Evolutionary conservation across 1,139 yeast species (phyloP).

Genomic region (Tardiomyces depauwii): DNA sequence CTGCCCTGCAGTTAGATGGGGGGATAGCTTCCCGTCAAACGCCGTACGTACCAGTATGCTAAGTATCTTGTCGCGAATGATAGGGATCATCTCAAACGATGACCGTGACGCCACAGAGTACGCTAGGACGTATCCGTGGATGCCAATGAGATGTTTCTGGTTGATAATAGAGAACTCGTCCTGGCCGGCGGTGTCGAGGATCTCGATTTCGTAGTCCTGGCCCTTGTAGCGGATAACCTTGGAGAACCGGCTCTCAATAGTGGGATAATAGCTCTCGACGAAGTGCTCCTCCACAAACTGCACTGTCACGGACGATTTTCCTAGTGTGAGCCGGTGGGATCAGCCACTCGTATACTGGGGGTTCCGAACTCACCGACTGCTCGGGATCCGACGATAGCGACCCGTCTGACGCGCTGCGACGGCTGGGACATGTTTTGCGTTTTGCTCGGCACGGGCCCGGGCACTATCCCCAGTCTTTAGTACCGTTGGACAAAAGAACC

Average conservation of each 20-base stretch:
- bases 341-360: too few relatives aligned
- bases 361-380: not conserved
- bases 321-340: constrained; percentile 23
- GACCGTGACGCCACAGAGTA: constrained; percentile 73
- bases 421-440: not conserved
- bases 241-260: constrained; percentile 82
- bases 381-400: not conserved
- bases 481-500: too few relatives aligned
- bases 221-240: constrained; percentile 61
- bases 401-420: not conserved
- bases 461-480: too few relatives aligned
- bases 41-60: constrained; percentile 47
- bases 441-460: too few relatives aligned
- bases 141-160: constrained; percentile 76
- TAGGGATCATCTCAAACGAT: constrained; percentile 67
- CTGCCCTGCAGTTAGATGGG: constrained; percentile 17
- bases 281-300: constrained; percentile 83
- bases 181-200: constrained; percentile 86
- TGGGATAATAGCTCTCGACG: constrained; percentile 84
- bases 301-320: constrained; percentile 76
- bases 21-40: not conserved
- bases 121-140: constrained; percentile 75
- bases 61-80: constrained; percentile 75
- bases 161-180: constrained; percentile 81
- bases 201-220: constrained; percentile 73